A percentile compares a stretch with the other conserved stretches of the same genome.
Evolutionary conservation across 331 rosid genomes (phyloP).

Genomic region (Cydonia oblonga): DNA sequence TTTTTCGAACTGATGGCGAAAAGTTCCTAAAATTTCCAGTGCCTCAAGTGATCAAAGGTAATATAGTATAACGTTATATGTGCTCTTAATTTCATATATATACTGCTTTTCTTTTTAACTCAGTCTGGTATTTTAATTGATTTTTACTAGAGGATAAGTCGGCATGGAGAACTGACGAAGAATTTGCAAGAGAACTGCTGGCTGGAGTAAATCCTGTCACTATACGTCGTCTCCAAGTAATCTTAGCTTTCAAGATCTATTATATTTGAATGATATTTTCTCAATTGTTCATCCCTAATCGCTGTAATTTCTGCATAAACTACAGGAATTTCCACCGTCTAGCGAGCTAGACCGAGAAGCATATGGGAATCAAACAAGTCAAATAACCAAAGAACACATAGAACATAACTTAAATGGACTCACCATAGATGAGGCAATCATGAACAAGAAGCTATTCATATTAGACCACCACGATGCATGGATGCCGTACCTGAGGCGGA

Average conservation of each 20-base stretch:
- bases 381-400: constrained; percentile 27
- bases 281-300: neutral
- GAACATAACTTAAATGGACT: constrained; percentile 25
- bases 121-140: neutral
- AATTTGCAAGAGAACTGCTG: constrained; percentile 49
- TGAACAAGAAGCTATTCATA: constrained; percentile 9
- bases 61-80: neutral
- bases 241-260: neutral
- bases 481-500: constrained; percentile 19
- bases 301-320: neutral
- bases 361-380: constrained; percentile 47
- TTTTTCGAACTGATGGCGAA: constrained; percentile 34
- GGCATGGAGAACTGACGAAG: constrained; percentile 61
- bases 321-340: constrained; percentile 45
- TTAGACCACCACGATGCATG: constrained; percentile 22
- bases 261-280: constrained; percentile 19
- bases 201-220: constrained; percentile 50
- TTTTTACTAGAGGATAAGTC: constrained; percentile 23
- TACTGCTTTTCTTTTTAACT: neutral
- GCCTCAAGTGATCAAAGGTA: constrained; percentile 35
- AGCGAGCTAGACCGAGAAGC: constrained; percentile 25
- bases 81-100: neutral
- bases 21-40: constrained; percentile 22
- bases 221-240: constrained; percentile 31
- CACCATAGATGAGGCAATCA: constrained; percentile 17